Evolutionary conservation across 164 flowering plant genomes (phyloP), one percentile per base, ranked within the genome.

Genomic region (Berberis thunbergii): DNA sequence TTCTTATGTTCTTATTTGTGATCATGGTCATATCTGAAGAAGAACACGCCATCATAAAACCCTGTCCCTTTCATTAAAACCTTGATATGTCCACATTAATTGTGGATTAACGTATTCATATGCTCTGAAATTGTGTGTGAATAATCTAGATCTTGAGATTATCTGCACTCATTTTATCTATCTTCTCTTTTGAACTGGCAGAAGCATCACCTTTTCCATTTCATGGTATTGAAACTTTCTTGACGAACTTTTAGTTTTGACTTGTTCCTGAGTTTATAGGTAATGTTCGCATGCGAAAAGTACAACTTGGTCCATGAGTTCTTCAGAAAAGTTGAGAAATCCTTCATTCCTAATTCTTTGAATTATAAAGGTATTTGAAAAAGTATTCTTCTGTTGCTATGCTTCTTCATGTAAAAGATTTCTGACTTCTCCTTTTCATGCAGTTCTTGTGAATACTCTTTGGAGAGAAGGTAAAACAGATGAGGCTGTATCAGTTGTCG

Each of bases 221-320:
- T 39, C 40, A 13, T 54, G 7, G 54, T 3, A 54, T 54, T 26
- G 26, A 26, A 26, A 26, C 26, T 3, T 54, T 3, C 41, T 13
- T 54, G 4, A 54, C 8, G 2, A 12, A 4, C 43, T 53, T 39
- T 11, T 10, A 10, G 3, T 13, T 42, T 70, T 59, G 66, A 11
- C 9, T 7, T 3, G 4, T 55, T 43, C 63, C 0, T 45, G 13
- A 54, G 58, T 69, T 65, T 62, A 67, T 78, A 92, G 96, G 96
- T 89, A 63, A 89, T 93, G 98, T 73, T 77, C 73, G 84, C 74
- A 52, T 85, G 96, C 73, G 97, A 76, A 43, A 89, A 90, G 76
- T 90, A 90, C 81, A 80, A 82, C 72, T 79, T 93, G 83, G 98
- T 93, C 45, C 89, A 93, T 70, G 97, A 89, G 50, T 88, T 89